These are phyloP conservation scores for Zanthoxylum bungeanum DNA, from an alignment of 345 rosid species.

Conservation along the genomic window DNA sequence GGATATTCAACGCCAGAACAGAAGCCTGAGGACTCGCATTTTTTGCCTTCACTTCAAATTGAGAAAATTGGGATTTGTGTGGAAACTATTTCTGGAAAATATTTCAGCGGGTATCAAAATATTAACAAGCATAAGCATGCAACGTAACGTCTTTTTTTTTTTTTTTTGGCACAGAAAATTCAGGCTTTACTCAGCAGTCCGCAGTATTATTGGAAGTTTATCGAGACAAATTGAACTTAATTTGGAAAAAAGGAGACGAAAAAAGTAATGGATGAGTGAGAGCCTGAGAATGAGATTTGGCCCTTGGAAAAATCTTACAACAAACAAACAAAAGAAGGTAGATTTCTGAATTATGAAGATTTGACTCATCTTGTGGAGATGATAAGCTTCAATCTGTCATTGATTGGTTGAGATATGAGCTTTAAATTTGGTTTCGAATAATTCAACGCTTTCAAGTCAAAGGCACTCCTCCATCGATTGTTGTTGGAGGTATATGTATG, in stretches of 20 bases:
- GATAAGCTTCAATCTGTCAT: neutral
- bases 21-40: too few relatives aligned
- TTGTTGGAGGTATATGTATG: too few relatives aligned
- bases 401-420: neutral
- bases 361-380: slow-evolving; percentile 1
- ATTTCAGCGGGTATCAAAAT: too few relatives aligned
- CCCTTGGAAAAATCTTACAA: neutral
- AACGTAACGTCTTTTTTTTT: neutral
- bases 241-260: neutral
- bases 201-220: neutral
- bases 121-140: neutral
- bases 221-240: neutral
- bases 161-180: neutral
- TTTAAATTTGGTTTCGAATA: neutral
- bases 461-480: too few relatives aligned
- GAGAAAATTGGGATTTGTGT: neutral
- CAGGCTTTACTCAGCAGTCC: neutral
- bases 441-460: too few relatives aligned
- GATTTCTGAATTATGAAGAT: slow-evolving; percentile 4
- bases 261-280: neutral
- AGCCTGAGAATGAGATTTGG: neutral
- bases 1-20: neutral
- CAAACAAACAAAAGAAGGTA: neutral
- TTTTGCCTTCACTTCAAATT: neutral
- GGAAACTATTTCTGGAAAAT: neutral